A percentile compares a stretch with the other conserved stretches of the same genome.
Evolutionary conservation across 768 basidiomycete species (phyloP).

Genomic region (Mycena albidolilacea): DNA sequence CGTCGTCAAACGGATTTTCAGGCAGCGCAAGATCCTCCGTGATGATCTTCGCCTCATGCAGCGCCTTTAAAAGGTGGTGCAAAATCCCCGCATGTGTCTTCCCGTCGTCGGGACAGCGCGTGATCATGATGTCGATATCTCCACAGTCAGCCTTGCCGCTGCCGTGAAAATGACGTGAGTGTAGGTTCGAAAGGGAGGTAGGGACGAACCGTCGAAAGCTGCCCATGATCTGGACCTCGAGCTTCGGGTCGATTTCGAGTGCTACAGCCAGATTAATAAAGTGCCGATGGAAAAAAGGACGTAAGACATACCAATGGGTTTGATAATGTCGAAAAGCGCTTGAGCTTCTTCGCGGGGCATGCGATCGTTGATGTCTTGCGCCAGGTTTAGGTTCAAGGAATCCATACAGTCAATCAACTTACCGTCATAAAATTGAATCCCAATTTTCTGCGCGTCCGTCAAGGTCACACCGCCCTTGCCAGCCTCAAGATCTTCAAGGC

Average conservation of each 20-base stretch:
- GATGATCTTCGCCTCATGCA: slow-evolving; percentile 75
- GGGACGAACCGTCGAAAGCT: slow-evolving; percentile 79
- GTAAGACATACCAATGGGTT: slow-evolving; percentile 70
- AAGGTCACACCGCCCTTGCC: slow-evolving; percentile 76
- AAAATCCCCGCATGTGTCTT: slow-evolving; percentile 75
- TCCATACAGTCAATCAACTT: not conserved
- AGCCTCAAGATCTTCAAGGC: slow-evolving; percentile 78
- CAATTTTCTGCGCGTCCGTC: slow-evolving; percentile 73
- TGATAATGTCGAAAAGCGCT: slow-evolving; percentile 80
- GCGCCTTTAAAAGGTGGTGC: slow-evolving; percentile 65
- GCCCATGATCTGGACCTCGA: slow-evolving; percentile 92
- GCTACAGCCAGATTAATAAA: slow-evolving; percentile 59
- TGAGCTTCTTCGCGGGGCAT: slow-evolving; percentile 90
- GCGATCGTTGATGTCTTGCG: slow-evolving; percentile 53
- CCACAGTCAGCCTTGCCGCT: slow-evolving; percentile 89
- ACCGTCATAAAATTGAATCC: slow-evolving; percentile 81
- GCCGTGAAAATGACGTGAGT: not conserved
- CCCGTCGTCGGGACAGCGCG: slow-evolving; percentile 80
- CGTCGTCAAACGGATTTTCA: slow-evolving; percentile 75
- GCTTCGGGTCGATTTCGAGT: slow-evolving; percentile 74
- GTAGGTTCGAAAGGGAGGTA: not conserved
- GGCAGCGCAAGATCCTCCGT: slow-evolving; percentile 86
- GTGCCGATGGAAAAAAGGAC: not conserved
- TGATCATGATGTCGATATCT: slow-evolving; percentile 93
- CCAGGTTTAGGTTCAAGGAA: not conserved